phyloP scores from a whole-genome alignment of 2,329 filamentous ascomycete species.

The Alternaria hordeiaustralica region DNA sequence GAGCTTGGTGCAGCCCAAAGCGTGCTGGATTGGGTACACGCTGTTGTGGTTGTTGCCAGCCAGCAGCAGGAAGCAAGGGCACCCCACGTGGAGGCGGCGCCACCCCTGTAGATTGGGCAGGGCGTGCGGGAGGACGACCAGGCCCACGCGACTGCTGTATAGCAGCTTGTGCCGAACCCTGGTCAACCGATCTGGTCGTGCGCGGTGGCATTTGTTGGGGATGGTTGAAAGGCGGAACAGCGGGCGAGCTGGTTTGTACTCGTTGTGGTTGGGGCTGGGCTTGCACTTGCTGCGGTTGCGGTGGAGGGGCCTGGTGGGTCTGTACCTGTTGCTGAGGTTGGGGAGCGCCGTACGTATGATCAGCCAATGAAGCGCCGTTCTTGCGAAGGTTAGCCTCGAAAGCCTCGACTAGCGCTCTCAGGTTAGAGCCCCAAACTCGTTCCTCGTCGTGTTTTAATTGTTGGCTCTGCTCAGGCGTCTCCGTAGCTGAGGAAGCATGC shows the following conservation, averaged over 20 bases:
- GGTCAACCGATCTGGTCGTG: not conserved
- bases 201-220: not conserved
- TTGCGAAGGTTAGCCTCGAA: not conserved
- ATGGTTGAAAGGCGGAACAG: not conserved
- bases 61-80: slow-evolving; percentile 47
- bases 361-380: not conserved
- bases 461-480: not conserved
- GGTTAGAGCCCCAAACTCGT: slow-evolving; percentile 4
- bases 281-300: not conserved
- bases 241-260: not conserved
- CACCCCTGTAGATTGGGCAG: not conserved
- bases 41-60: slow-evolving; percentile 44
- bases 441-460: slow-evolving; percentile 7
- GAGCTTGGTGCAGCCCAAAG: slow-evolving; percentile 64
- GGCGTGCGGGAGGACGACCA: not conserved
- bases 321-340: slow-evolving; percentile 1
- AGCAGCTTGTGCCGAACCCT: slow-evolving; percentile 5
- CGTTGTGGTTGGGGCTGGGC: not conserved
- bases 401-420: slow-evolving; percentile 4
- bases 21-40: slow-evolving; percentile 54
- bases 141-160: slow-evolving; percentile 9
- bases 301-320: not conserved
- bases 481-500: not conserved
- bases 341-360: not conserved
- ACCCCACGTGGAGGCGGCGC: not conserved